phyloP scores from a whole-genome alignment of 768 basidiomycete genomes.

The Podaxis sp. region DNA sequence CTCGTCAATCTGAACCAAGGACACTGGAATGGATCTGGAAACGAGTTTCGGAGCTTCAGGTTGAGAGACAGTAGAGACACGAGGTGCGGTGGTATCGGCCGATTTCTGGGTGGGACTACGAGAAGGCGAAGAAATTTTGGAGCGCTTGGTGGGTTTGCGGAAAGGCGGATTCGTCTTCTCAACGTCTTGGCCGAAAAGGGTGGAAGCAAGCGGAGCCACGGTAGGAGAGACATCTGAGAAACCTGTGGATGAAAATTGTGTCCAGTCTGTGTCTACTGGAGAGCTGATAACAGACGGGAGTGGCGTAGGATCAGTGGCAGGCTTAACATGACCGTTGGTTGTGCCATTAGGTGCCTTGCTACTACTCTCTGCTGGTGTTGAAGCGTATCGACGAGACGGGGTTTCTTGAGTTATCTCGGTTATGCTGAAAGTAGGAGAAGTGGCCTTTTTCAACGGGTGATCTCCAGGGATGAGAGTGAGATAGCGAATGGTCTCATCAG shows the following conservation, averaged over 20 bases:
- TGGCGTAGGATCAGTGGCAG: conserved; percentile 26
- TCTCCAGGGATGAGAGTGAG: conserved; percentile 47
- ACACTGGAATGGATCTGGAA: conserved; percentile 39
- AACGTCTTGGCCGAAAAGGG: conserved; percentile 55
- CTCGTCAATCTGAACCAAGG: conserved; percentile 64
- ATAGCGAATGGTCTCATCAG: conserved; percentile 63
- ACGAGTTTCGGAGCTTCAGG: conserved; percentile 19
- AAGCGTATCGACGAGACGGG: conserved; percentile 26
- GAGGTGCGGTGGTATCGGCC: conserved; percentile 15
- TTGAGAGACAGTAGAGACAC: not conserved
- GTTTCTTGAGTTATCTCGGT: conserved; percentile 7
- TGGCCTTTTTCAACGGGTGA: conserved; percentile 22
- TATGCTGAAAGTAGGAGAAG: conserved; percentile 27
- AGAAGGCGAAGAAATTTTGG: conserved; percentile 10
- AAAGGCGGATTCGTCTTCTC: conserved; percentile 36
- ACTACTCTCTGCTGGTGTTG: conserved; percentile 16
- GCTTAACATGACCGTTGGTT: conserved; percentile 24
- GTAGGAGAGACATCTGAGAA: conserved; percentile 43
- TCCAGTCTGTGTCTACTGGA: conserved; percentile 50
- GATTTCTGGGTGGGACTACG: conserved; percentile 21
- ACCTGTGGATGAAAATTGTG: conserved; percentile 62
- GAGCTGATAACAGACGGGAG: conserved; percentile 23
- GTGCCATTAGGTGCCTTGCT: conserved; percentile 13
- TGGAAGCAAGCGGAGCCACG: conserved; percentile 44
- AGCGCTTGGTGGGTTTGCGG: conserved; percentile 21